phyloP scores from a whole-genome alignment of 768 basidiomycete genomes.

The Suillus weaverae region DNA sequence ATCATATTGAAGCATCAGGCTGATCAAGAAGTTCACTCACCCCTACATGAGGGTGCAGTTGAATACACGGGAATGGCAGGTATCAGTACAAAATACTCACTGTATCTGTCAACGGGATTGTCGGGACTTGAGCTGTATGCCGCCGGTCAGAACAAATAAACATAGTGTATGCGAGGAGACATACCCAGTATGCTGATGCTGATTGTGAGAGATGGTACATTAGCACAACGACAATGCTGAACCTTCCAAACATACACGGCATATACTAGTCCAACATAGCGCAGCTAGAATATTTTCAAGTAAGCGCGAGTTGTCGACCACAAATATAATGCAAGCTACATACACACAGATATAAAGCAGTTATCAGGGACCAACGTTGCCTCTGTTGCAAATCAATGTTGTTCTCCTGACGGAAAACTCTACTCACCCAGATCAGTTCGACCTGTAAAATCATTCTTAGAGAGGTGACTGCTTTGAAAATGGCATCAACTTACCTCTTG shows the following conservation, averaged over 20 bases:
- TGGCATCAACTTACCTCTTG: not conserved
- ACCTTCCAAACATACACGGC: not conserved
- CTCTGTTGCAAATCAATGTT: not conserved
- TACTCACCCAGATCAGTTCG: not conserved
- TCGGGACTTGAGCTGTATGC: not conserved
- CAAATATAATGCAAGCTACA: not conserved
- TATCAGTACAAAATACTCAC: not conserved
- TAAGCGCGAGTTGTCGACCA: not conserved
- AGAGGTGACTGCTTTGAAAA: not conserved
- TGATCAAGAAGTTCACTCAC: not conserved
- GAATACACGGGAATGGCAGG: not conserved
- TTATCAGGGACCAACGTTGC: not conserved
- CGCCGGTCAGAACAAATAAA: not conserved
- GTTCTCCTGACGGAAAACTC: not conserved
- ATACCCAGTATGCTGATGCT: not conserved
- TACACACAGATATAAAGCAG: not conserved
- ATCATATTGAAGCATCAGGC: not conserved
- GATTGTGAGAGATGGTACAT: not conserved
- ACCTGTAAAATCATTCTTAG: not conserved
- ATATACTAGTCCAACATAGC: not conserved
- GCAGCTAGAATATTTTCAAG: not conserved
- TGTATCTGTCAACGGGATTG: not conserved
- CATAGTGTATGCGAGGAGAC: not conserved
- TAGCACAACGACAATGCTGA: not conserved
- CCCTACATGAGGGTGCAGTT: not conserved